Base-by-base conservation (phyloP, 345 rosid genomes). In the Heritiera littoralis region DNA sequence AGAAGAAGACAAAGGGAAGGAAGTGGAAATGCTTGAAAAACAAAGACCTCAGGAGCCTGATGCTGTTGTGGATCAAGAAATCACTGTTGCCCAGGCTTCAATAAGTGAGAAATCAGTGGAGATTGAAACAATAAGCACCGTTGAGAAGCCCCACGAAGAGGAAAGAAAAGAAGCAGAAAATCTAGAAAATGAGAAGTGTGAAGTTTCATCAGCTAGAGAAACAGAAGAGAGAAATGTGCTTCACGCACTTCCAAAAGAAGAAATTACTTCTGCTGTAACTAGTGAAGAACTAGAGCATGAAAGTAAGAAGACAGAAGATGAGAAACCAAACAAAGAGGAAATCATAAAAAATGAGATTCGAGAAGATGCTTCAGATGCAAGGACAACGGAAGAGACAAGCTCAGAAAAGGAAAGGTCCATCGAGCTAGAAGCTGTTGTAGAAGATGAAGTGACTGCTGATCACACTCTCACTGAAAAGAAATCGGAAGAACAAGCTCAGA, bases 61-160 rank as follows among this genome's bases (percentile, higher is more conserved):
- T 41, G 49, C 46, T 52, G 76, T 30, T 32, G 15, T 35, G 43
- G 63, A 35, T 49, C 41, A 23, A 9, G 78, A 61, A 58, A 45
- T 7, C 28, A 9, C 46, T 76, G n/a, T 15, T 76, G 20, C 17
- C 45, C 70, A 76, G 41, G 69, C 5, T 60, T 48, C 46, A 9
- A 38, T 67, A 61, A 67, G 38, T 61, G 76, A 76, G 60, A 73
- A 76, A 66, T 51, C 52, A 23, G 11, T 71, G 54, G 78, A 80
- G 70, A 58, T 61, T 49, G 75, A 40, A 67, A 32, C 45, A 10
- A 41, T 49, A 59, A 52, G 38, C 7, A 23, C 67, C 80, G 32
- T 78, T 60, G 80, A 80, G 72, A 78, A 79, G 80, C 30, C 6
- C 67, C 83, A 86, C 56, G 80, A 74, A 17, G 61, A 76, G 63